A percentile compares a stretch with the other conserved stretches of the same genome.
phyloP scores from a whole-genome alignment of 495 filamentous ascomycete species.

The Podospora australis region DNA sequence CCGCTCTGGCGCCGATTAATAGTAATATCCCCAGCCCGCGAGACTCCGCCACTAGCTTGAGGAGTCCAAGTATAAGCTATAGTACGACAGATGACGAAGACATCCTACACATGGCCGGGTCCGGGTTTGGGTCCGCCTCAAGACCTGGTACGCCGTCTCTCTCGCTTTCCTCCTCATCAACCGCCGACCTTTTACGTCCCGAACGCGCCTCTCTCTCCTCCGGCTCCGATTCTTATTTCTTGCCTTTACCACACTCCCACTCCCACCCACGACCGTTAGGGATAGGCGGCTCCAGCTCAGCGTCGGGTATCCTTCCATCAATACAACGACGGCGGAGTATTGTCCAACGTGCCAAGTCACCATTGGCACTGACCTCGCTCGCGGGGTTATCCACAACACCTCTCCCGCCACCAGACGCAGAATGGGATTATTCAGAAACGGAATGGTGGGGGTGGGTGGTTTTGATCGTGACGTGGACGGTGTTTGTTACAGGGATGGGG shows the following conservation, averaged over 20 bases:
- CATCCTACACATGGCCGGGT: constrained; percentile 49
- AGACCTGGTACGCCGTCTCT: constrained; percentile 11
- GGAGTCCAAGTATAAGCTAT: constrained; percentile 55
- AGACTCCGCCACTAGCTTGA: constrained; percentile 16
- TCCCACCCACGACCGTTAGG: background rate
- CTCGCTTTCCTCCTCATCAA: constrained; percentile 20
- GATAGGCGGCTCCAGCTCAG: background rate
- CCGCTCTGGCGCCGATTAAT: constrained; percentile 16
- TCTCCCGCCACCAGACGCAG: constrained; percentile 37
- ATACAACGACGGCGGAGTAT: constrained; percentile 45
- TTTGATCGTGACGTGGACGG: constrained; percentile 80
- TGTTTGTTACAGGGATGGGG: constrained; percentile 93
- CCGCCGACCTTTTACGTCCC: constrained; percentile 30
- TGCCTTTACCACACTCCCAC: constrained; percentile 22
- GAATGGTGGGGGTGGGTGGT: constrained; percentile 97
- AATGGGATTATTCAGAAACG: constrained; percentile 87
- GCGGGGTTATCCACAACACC: constrained; percentile 34
- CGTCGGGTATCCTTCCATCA: constrained; percentile 7
- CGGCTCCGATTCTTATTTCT: constrained; percentile 62
- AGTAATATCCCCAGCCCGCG: constrained; percentile 7
- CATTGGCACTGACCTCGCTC: constrained; percentile 41
- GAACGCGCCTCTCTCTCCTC: constrained; percentile 48
- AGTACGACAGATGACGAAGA: constrained; percentile 82
- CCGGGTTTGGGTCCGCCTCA: too few species aligned
- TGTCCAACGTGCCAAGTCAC: constrained; percentile 54